Evolutionary conservation across 208 protist genomes (phyloP).

Genomic region (Wallacemonas sp.): DNA sequence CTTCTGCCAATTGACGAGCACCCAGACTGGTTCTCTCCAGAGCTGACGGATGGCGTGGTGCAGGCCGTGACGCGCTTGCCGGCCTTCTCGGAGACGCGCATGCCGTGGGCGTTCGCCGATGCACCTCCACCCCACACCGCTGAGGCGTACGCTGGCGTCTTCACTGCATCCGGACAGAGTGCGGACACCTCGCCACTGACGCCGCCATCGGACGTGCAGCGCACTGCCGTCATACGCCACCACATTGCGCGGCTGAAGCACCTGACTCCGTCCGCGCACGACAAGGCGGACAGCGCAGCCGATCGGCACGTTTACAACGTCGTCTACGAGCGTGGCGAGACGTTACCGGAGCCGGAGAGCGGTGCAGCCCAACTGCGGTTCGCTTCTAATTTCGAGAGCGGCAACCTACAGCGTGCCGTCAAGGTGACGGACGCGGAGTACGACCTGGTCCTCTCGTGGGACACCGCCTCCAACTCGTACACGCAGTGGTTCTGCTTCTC

Average conservation of each 20-base stretch:
- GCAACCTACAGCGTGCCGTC: constrained; percentile 94
- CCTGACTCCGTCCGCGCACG: constrained; percentile 33
- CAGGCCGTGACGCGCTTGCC: constrained; percentile 19
- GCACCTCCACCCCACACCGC: constrained; percentile 22
- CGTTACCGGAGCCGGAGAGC: neutral
- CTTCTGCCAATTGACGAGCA: constrained; percentile 53
- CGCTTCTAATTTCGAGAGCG: constrained; percentile 92
- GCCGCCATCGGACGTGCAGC: constrained; percentile 34
- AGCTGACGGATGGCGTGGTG: constrained; percentile 33
- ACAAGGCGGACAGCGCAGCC: constrained; percentile 28
- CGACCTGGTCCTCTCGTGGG: constrained; percentile 92
- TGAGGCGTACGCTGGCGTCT: neutral
- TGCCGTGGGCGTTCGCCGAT: constrained; percentile 62
- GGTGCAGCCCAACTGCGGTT: constrained; percentile 61
- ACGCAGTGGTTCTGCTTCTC: constrained; percentile 98
- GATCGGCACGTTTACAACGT: constrained; percentile 21
- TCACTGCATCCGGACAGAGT: neutral
- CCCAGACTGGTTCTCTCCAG: constrained; percentile 61
- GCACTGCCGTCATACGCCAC: constrained; percentile 48
- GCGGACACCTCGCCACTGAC: constrained; percentile 21
- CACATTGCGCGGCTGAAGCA: constrained; percentile 56
- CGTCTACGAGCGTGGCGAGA: constrained; percentile 28
- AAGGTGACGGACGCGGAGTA: constrained; percentile 90
- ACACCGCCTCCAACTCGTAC: constrained; percentile 95
- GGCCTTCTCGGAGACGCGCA: constrained; percentile 9